phyloP scores from a whole-genome alignment of 495 filamentous ascomycete species.

The Penicillium fimorum region DNA sequence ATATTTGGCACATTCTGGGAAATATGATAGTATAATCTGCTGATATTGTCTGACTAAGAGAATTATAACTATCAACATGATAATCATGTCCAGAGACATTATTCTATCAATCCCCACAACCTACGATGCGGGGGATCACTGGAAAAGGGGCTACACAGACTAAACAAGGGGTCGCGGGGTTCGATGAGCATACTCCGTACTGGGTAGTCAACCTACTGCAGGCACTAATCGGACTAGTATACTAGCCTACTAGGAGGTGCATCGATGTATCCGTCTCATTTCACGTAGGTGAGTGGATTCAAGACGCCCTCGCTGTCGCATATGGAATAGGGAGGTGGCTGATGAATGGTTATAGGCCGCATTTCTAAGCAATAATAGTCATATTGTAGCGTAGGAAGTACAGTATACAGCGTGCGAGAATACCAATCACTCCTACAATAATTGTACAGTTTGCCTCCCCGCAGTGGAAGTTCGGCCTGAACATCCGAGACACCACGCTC shows the following conservation, averaged over 20 bases:
- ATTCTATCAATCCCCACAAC: background rate
- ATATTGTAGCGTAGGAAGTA: background rate
- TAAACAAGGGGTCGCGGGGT: background rate
- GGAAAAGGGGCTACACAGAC: background rate
- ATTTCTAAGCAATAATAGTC: background rate
- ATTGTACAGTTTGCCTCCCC: background rate
- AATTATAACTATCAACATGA: background rate
- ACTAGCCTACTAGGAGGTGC: background rate
- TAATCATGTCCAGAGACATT: background rate
- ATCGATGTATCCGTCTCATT: background rate
- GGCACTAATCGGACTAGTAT: background rate
- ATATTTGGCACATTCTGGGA: too few relatives aligned
- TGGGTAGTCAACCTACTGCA: background rate
- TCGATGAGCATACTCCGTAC: background rate
- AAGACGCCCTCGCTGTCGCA: background rate
- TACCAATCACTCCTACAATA: background rate
- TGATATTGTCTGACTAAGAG: too few relatives aligned
- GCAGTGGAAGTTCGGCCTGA: conserved; percentile 6
- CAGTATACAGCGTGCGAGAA: background rate
- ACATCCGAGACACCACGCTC: conserved; percentile 8
- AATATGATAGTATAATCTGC: background rate
- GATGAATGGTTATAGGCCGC: background rate
- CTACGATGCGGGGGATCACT: background rate
- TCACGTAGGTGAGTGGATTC: background rate
- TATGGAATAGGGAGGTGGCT: background rate